A percentile compares a stretch with the other conserved stretches of the same genome.
These are phyloP conservation scores for Wickerhamiella dianesei DNA, from an alignment of 805 yeast genomes.

Conservation along the genomic window DNA sequence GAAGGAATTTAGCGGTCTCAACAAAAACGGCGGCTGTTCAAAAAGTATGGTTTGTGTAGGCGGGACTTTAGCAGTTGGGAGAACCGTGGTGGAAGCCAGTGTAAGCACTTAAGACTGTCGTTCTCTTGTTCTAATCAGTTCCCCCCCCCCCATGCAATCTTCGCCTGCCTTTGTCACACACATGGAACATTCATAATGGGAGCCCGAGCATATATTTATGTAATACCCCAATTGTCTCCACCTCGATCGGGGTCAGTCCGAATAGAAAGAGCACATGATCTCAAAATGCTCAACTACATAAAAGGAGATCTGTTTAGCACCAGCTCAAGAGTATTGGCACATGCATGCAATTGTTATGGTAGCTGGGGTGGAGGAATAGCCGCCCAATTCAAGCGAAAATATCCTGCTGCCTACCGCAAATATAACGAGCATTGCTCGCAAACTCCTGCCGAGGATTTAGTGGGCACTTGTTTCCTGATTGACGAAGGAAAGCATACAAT, in stretches of 20 bases:
- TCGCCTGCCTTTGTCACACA: too few relatives aligned
- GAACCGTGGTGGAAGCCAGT: too few relatives aligned
- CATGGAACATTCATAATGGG: too few relatives aligned
- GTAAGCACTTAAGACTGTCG: background rate
- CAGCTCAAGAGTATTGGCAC: slow-evolving; percentile 42
- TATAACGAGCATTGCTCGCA: slow-evolving; percentile 35
- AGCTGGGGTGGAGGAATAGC: slow-evolving; percentile 84
- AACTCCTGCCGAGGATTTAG: slow-evolving; percentile 23
- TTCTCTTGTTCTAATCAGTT: background rate
- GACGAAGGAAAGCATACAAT: slow-evolving; percentile 30
- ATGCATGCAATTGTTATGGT: slow-evolving; percentile 70
- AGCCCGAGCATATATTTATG: too few relatives aligned
- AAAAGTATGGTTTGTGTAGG: background rate
- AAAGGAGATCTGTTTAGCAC: slow-evolving; percentile 44
- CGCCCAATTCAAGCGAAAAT: slow-evolving; percentile 36
- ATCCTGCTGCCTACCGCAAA: slow-evolving; percentile 41
- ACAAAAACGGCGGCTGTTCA: background rate
- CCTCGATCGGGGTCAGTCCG: too few relatives aligned
- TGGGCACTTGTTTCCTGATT: slow-evolving; percentile 45
- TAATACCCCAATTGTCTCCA: too few relatives aligned
- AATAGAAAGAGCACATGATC: slow-evolving; percentile 2
- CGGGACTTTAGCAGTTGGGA: background rate
- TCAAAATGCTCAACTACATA: slow-evolving; percentile 27
- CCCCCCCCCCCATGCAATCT: background rate
- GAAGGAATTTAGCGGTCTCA: background rate